Conservation (phyloP, 257 asterid species). For the Penstemon newberryi region DNA sequence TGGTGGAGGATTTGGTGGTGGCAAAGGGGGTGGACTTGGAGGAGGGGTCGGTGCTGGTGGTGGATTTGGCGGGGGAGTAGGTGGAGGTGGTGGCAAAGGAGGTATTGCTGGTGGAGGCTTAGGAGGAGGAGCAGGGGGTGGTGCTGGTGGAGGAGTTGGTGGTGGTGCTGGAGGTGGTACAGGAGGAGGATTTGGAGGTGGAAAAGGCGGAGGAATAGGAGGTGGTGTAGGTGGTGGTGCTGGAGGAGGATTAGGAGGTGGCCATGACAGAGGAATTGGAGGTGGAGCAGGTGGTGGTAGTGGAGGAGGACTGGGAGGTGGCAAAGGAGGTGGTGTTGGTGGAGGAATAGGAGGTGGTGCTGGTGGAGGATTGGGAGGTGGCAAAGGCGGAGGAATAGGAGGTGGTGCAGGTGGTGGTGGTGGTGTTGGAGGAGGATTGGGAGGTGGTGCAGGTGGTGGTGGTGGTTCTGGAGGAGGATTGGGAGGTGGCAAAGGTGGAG, state of each 20-base stretch:
- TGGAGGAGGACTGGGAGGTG: slow-evolving; percentile 9
- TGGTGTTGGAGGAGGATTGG: neutral
- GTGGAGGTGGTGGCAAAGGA: neutral
- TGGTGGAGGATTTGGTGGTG: neutral
- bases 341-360: slow-evolving; percentile 2
- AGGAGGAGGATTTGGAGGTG: neutral
- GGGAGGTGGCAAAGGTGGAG: neutral
- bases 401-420: slow-evolving; percentile 1
- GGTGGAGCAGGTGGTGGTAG: neutral
- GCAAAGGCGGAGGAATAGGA: neutral
- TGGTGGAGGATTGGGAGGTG: slow-evolving; percentile 5
- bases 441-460: neutral
- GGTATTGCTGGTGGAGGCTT: neutral
- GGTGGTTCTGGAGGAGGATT: slow-evolving; percentile 4
- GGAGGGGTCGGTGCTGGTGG: neutral
- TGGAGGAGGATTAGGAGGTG: neutral
- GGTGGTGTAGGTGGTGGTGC: neutral
- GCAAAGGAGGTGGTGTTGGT: neutral
- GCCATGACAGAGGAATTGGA: neutral
- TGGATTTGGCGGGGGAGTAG: neutral
- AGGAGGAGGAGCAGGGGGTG: too few relatives aligned
- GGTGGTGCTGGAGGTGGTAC: neutral
- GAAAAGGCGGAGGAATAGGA: neutral
- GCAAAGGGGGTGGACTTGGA: neutral
- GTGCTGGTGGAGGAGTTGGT: neutral